Evolutionary conservation across 108 stramenopile species (phyloP).

Genomic region (Pseudonitzschia delicatissima): DNA sequence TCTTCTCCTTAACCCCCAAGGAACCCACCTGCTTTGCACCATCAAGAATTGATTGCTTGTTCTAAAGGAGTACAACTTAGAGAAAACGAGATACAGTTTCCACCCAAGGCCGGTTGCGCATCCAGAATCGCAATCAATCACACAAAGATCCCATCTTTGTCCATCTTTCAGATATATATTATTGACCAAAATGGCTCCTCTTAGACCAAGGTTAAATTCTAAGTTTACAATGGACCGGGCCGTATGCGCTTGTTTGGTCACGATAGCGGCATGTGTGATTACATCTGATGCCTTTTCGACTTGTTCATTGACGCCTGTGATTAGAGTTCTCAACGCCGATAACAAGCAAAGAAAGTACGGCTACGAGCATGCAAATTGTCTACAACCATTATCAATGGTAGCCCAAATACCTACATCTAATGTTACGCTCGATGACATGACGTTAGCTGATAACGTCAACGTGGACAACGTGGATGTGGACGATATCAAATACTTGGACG

Average conservation of each 20-base stretch:
- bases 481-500: not conserved
- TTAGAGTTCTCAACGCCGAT: not conserved
- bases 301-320: not conserved
- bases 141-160: not conserved
- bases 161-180: not conserved
- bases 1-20: too few relatives aligned
- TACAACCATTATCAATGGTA: not conserved
- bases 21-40: too few relatives aligned
- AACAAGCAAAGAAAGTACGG: not conserved
- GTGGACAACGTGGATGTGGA: not conserved
- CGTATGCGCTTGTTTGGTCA: not conserved
- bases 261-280: not conserved
- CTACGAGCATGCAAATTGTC: not conserved
- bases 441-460: not conserved
- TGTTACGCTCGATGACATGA: slow-evolving; percentile 7
- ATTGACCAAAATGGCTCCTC: not conserved
- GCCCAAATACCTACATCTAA: not conserved
- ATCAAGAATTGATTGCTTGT: too few relatives aligned
- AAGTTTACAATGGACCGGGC: too few relatives aligned
- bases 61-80: too few relatives aligned
- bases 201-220: not conserved
- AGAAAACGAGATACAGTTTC: too few relatives aligned
- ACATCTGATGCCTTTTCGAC: slow-evolving; percentile 7
- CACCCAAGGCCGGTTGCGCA: too few relatives aligned
- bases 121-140: not conserved